These are phyloP conservation scores for Kodamaea kakaduensis DNA, from an alignment of 805 yeast genomes.

Conservation along the genomic window DNA sequence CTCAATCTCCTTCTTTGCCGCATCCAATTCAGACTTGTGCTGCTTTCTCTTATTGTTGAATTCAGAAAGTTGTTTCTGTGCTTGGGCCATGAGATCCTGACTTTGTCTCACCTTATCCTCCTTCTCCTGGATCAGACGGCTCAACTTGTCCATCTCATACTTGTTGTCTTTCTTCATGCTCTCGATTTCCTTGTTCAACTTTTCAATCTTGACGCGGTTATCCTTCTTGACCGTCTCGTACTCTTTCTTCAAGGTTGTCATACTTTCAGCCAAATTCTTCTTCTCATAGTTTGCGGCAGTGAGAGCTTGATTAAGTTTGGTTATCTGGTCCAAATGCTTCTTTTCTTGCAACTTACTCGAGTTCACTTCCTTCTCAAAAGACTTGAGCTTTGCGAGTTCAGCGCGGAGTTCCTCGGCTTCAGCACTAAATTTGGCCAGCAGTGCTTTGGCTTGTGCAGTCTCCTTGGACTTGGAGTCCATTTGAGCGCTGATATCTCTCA, in stretches of 20 bases:
- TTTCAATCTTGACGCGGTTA: slow-evolving; percentile 18
- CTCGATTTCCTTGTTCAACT: slow-evolving; percentile 20
- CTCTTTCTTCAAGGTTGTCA: slow-evolving; percentile 22
- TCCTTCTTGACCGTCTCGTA: slow-evolving; percentile 5
- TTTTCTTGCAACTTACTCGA: slow-evolving; percentile 7
- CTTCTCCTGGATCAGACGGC: too few relatives aligned
- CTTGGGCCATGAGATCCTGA: background rate
- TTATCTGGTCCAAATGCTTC: slow-evolving; percentile 13
- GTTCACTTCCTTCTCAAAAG: slow-evolving; percentile 8
- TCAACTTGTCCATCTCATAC: slow-evolving; percentile 5
- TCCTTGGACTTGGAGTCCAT: slow-evolving; percentile 20
- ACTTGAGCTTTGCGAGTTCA: slow-evolving; percentile 8
- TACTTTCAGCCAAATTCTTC: slow-evolving; percentile 2
- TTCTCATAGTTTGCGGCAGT: slow-evolving; percentile 9
- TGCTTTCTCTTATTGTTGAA: slow-evolving; percentile 14
- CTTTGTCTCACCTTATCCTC: too few relatives aligned
- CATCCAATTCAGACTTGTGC: slow-evolving; percentile 2
- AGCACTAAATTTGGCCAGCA: slow-evolving; percentile 12
- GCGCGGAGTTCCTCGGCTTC: slow-evolving; percentile 12
- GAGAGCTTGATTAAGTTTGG: slow-evolving; percentile 9
- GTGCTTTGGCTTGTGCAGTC: slow-evolving; percentile 16
- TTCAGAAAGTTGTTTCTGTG: background rate
- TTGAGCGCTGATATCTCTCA: slow-evolving; percentile 13
- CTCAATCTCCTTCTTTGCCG: background rate
- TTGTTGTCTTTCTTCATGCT: slow-evolving; percentile 16